Evolutionary conservation across 106 monocot genomes (phyloP).

Genomic region (Agapanthus africanus): DNA sequence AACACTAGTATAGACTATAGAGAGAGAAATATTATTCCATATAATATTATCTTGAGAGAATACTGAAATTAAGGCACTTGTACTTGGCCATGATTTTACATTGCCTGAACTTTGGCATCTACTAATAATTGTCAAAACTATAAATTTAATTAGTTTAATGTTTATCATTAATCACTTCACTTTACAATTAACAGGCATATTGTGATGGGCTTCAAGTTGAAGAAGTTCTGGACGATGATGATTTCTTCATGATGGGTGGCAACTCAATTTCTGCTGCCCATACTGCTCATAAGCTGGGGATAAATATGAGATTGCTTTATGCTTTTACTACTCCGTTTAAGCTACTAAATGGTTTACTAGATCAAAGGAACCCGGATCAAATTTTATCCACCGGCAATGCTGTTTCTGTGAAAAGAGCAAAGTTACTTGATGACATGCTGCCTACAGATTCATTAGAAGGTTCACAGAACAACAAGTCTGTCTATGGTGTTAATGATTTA

Average conservation of each 20-base stretch:
- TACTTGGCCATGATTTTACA: too few species aligned
- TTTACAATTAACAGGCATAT: conserved; percentile 47
- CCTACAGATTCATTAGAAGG: neutral
- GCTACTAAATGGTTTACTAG: conserved; percentile 43
- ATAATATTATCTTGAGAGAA: too few species aligned
- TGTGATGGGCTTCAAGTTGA: conserved; percentile 43
- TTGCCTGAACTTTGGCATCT: neutral
- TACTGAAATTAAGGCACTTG: too few species aligned
- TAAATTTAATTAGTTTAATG: neutral
- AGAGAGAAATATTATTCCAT: too few species aligned
- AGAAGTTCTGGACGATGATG: conserved; percentile 56
- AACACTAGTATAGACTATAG: too few species aligned
- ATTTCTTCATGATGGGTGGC: conserved; percentile 86
- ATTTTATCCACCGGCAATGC: neutral
- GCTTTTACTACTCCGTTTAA: conserved; percentile 50
- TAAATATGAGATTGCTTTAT: conserved; percentile 85
- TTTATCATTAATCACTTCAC: neutral
- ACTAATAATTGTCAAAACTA: neutral
- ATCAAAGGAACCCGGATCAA: conserved; percentile 5
- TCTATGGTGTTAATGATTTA: conserved; percentile 4
- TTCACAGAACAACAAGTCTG: neutral
- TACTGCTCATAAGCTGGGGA: conserved; percentile 67
- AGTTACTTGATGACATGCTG: conserved; percentile 8
- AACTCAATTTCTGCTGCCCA: conserved; percentile 88
- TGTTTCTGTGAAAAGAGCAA: conserved; percentile 31